phyloP scores from a whole-genome alignment of 495 filamentous ascomycete species.

The Xylona heveae region DNA sequence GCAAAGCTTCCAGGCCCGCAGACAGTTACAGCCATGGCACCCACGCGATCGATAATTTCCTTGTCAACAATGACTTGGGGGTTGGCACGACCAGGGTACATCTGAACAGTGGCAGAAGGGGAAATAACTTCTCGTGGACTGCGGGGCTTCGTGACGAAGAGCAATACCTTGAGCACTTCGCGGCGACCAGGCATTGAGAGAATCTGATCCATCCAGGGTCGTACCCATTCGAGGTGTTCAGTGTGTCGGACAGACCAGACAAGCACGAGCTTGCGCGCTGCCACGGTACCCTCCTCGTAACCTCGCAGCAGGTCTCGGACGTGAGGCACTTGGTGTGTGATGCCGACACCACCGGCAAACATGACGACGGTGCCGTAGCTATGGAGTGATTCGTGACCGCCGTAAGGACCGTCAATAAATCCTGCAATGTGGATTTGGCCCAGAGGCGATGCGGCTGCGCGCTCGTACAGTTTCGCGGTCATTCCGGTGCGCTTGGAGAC shows the following conservation, averaged over 20 bases:
- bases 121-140: conserved; percentile 61
- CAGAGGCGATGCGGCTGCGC: conserved; percentile 21
- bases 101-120: conserved; percentile 65
- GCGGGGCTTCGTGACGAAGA: conserved; percentile 77
- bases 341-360: conserved; percentile 81
- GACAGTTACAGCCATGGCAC: conserved; percentile 66
- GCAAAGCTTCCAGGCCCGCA: conserved; percentile 81
- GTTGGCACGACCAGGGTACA: conserved; percentile 56
- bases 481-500: conserved; percentile 74
- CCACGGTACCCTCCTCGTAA: conserved; percentile 49
- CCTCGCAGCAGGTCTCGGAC: conserved; percentile 58
- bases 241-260: conserved; percentile 83
- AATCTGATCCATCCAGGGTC: conserved; percentile 89
- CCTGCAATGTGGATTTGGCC: conserved; percentile 30
- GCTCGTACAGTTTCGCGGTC: conserved; percentile 60
- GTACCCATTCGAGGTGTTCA: conserved; percentile 83
- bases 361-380: conserved; percentile 82
- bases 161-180: conserved; percentile 61
- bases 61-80: conserved; percentile 43
- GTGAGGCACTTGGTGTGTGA: conserved; percentile 87
- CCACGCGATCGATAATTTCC: conserved; percentile 55
- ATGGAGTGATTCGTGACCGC: conserved; percentile 56
- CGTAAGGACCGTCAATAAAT: conserved; percentile 75
- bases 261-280: conserved; percentile 58
- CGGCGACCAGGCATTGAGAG: conserved; percentile 62